phyloP scores from a whole-genome alignment of 257 asterid species.

The Euphrasia confusa region DNA sequence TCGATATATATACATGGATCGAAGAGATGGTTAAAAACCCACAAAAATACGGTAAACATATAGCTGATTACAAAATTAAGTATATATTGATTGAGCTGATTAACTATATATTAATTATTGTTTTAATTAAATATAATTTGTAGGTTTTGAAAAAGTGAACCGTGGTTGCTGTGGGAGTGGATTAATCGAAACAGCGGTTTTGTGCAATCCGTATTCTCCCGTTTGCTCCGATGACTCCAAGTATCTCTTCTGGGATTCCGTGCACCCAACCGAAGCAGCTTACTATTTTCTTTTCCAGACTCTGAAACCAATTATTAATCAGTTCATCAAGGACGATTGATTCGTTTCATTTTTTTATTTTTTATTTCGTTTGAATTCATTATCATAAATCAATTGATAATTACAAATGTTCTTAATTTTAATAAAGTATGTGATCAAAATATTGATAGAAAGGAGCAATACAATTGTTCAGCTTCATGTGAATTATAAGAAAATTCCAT shows the following conservation, averaged over 20 bases:
- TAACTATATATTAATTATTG: neutral
- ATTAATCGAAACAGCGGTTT: constrained; percentile 27
- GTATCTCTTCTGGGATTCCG: constrained; percentile 49
- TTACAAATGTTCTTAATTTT: too few relatives aligned
- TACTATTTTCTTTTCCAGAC: constrained; percentile 31
- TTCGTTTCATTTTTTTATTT: too few relatives aligned
- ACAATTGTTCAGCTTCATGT: too few relatives aligned
- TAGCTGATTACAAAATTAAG: too few relatives aligned
- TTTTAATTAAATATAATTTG: neutral
- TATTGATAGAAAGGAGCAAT: too few relatives aligned
- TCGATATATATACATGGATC: constrained; percentile 36
- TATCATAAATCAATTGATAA: too few relatives aligned
- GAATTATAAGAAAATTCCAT: too few relatives aligned
- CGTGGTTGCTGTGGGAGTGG: constrained; percentile 71
- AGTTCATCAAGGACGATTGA: too few relatives aligned
- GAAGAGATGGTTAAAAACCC: constrained; percentile 31
- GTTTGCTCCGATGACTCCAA: constrained; percentile 32
- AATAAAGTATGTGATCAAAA: too few relatives aligned
- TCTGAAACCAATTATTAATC: constrained; percentile 39
- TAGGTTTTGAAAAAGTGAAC: constrained; percentile 40
- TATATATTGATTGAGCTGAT: neutral
- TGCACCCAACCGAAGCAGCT: constrained; percentile 50
- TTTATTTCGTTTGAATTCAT: too few relatives aligned
- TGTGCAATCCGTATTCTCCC: constrained; percentile 4
- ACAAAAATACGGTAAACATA: constrained; percentile 29